Evolutionary conservation across 176 grass and related monocot species (phyloP), one percentile per base, ranked within the genome.

Genomic region (Hyparrhenia diplandra): DNA sequence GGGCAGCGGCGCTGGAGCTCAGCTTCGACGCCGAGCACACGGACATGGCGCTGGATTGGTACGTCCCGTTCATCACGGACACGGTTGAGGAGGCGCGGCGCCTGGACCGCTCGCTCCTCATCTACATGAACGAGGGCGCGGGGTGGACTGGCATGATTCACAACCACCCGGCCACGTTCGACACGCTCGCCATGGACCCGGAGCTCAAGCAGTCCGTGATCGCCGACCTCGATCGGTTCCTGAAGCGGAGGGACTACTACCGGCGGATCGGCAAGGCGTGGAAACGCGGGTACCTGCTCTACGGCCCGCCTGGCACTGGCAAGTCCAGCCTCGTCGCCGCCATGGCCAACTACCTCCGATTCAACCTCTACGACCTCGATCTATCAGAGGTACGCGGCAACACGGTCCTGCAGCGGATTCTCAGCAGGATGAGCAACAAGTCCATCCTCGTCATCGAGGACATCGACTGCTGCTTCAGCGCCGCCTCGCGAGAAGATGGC

Each of bases 281-380:
- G 88, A 90, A 90, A 40, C 79, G 84, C 2, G 88, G 88, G 10
- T 87, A 90, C 55, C 80, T 90, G 0, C 88, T 90, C 2, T 24
- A 69, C 16, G 85, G 85, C 30, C 85, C 85, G 21, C 70, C 78
- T 0, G 85, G 77, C 70, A 81, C 70, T 4, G 85, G 37, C 70
- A 75, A 86, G 78, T 80, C 77, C 21, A 86, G 76, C 69, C 25
- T 86, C 2, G 60, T 86, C 3, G 84, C 84, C 25, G 84, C 84
- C 76, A 74, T 86, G 59, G 84, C 84, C 68, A 80, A 86, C 69
- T 17, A 80, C 58, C 84, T 86, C 58, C 76, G 68, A 0, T 86
- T 80, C 69, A 57, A 74, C 69, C 37, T 80, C 18, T 74, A 67
- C 60, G 84, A 80, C 35, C 84, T 86, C 13, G 84, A 86, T 2